Evolutionary conservation across 2,329 filamentous ascomycete genomes (phyloP).

Genomic region (Tricladium varicosporioides): DNA sequence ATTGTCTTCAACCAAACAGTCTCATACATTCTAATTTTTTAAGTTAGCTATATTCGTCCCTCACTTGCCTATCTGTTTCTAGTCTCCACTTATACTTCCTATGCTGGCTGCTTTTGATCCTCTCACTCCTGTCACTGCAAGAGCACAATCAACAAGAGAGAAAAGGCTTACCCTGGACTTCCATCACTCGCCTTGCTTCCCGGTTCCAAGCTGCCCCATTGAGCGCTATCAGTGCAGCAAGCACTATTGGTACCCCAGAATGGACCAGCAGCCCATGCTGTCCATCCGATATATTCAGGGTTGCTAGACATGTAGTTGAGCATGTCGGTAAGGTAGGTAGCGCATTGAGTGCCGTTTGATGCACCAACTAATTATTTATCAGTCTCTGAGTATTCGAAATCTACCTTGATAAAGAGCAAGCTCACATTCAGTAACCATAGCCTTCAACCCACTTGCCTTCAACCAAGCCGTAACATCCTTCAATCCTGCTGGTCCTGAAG

Average conservation of each 20-base stretch:
- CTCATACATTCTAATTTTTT: slow-evolving; percentile 39
- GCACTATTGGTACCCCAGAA: slow-evolving; percentile 46
- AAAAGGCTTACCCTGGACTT: slow-evolving; percentile 25
- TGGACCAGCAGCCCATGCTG: slow-evolving; percentile 49
- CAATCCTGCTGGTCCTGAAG: slow-evolving; percentile 40
- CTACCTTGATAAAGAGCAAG: too few species aligned
- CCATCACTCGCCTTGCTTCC: slow-evolving; percentile 44
- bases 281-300: slow-evolving; percentile 49
- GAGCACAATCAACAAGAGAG: too few species aligned
- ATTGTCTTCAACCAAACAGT: slow-evolving; percentile 46
- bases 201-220: slow-evolving; percentile 46
- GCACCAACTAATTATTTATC: too few species aligned
- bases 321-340: slow-evolving; percentile 40
- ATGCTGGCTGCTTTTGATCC: too few species aligned
- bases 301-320: slow-evolving; percentile 47
- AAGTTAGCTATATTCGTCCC: too few species aligned
- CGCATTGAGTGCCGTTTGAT: slow-evolving; percentile 43
- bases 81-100: too few species aligned
- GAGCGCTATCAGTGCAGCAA: slow-evolving; percentile 40
- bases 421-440: slow-evolving; percentile 45
- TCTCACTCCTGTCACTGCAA: too few species aligned
- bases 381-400: too few species aligned
- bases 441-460: slow-evolving; percentile 43
- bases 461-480: slow-evolving; percentile 45
- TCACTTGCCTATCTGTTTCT: too few species aligned